A percentile compares a stretch with the other conserved stretches of the same genome.
These are phyloP conservation scores for Suillus decipiens DNA, from an alignment of 768 basidiomycete genomes.

Conservation along the genomic window DNA sequence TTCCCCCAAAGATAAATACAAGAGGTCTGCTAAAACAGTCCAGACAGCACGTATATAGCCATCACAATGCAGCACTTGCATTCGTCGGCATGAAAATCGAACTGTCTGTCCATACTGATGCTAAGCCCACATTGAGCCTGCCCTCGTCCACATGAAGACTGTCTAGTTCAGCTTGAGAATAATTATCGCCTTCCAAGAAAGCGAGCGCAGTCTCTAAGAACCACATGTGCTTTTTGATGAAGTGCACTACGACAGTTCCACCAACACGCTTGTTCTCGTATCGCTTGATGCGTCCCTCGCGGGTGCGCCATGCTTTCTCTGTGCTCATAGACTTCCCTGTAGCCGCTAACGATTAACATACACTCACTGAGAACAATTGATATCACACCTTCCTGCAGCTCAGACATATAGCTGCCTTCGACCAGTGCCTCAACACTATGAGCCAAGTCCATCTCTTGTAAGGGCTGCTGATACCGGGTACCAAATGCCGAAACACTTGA, in stretches of 20 bases:
- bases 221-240: slow-evolving; percentile 97
- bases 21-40: neutral
- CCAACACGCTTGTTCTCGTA: slow-evolving; percentile 76
- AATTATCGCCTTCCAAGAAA: slow-evolving; percentile 77
- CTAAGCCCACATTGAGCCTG: slow-evolving; percentile 22
- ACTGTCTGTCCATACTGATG: slow-evolving; percentile 33
- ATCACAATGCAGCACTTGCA: slow-evolving; percentile 14
- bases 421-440: slow-evolving; percentile 90
- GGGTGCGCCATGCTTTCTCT: slow-evolving; percentile 66
- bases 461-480: slow-evolving; percentile 68
- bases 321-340: slow-evolving; percentile 60
- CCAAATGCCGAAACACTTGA: slow-evolving; percentile 90
- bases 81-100: slow-evolving; percentile 22
- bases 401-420: slow-evolving; percentile 87
- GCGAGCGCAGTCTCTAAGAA: slow-evolving; percentile 92
- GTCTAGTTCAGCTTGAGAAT: slow-evolving; percentile 47
- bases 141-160: slow-evolving; percentile 14
- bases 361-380: neutral
- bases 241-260: slow-evolving; percentile 95
- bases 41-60: neutral
- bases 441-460: slow-evolving; percentile 59
- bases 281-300: slow-evolving; percentile 67
- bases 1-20: slow-evolving; percentile 3
- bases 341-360: neutral
- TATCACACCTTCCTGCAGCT: slow-evolving; percentile 58